Percentiles rank a stretch among this genome's conserved stretches.
Evolutionary conservation across 129 eudicot genomes (phyloP).

Genomic region (Flaveria brownii): DNA sequence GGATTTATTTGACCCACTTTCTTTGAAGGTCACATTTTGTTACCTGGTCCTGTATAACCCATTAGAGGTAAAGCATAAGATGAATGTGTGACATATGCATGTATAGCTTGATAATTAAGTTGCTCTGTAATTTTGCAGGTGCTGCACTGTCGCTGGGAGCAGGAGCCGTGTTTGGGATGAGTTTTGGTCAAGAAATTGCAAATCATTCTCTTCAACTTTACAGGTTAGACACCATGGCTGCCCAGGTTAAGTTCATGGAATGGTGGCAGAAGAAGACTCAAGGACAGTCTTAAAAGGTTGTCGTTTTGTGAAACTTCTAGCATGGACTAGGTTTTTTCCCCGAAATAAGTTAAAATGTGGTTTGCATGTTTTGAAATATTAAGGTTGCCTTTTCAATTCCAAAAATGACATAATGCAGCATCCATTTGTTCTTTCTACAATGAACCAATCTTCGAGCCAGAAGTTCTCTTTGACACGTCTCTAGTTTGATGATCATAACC

Average conservation of each 20-base stretch:
- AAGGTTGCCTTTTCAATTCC: constrained; percentile 1
- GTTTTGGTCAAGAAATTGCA: constrained; percentile 71
- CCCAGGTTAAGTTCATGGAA: constrained; percentile 77
- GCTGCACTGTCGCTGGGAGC: constrained; percentile 69
- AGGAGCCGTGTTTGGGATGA: constrained; percentile 77
- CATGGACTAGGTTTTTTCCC: constrained; percentile 19
- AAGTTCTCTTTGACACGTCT: neutral
- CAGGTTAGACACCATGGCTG: constrained; percentile 64
- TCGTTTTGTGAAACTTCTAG: neutral
- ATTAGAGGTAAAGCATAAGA: no score
- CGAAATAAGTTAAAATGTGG: constrained; percentile 25
- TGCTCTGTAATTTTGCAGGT: constrained; percentile 42
- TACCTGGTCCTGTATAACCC: no score
- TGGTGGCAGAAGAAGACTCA: constrained; percentile 73
- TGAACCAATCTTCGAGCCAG: neutral
- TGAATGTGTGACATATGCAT: neutral
- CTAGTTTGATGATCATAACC: neutral
- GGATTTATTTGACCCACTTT: neutral
- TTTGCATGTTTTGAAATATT: constrained; percentile 26
- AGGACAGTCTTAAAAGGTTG: constrained; percentile 26
- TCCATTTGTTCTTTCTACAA: neutral
- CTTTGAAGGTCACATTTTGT: neutral
- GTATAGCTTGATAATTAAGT: neutral
- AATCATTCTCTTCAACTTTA: constrained; percentile 74
- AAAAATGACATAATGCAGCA: constrained; percentile 12